Evolutionary conservation across 225 moss, liverwort and hornwort genomes (phyloP).

Genomic region (Marchantia paleacea): DNA sequence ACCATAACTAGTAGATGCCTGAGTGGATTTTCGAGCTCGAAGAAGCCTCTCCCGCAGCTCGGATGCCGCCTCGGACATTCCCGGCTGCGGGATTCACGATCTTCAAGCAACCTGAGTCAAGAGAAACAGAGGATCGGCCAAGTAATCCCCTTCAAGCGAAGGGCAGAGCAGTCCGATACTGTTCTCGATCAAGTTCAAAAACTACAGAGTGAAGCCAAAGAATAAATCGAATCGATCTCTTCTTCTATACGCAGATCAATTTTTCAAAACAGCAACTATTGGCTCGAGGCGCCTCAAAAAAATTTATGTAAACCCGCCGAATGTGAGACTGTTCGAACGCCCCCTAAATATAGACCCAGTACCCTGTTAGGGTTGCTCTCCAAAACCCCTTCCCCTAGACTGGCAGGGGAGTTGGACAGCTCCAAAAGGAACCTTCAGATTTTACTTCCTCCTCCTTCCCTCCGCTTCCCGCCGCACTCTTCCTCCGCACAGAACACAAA

Average conservation of each 20-base stretch:
- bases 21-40: conserved; percentile 38
- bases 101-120: background rate
- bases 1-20: conserved; percentile 50
- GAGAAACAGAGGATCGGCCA: background rate
- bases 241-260: background rate
- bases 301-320: background rate
- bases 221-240: background rate
- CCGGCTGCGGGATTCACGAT: conserved; percentile 17
- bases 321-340: conserved; percentile 1
- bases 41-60: conserved; percentile 59
- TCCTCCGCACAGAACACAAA: background rate
- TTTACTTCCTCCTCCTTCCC: background rate
- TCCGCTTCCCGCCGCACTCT: background rate
- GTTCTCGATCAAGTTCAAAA: conserved; percentile 1
- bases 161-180: background rate
- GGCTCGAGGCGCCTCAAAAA: background rate
- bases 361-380: conserved; percentile 10
- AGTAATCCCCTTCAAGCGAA: background rate
- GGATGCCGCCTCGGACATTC: conserved; percentile 43
- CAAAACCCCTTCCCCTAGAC: background rate
- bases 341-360: conserved; percentile 6
- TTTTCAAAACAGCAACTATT: background rate
- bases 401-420: background rate
- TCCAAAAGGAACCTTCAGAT: background rate
- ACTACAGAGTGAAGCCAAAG: background rate